Evolutionary conservation across 2,329 filamentous ascomycete genomes (phyloP).

Genomic region (Colletotrichum cordylinicola): DNA sequence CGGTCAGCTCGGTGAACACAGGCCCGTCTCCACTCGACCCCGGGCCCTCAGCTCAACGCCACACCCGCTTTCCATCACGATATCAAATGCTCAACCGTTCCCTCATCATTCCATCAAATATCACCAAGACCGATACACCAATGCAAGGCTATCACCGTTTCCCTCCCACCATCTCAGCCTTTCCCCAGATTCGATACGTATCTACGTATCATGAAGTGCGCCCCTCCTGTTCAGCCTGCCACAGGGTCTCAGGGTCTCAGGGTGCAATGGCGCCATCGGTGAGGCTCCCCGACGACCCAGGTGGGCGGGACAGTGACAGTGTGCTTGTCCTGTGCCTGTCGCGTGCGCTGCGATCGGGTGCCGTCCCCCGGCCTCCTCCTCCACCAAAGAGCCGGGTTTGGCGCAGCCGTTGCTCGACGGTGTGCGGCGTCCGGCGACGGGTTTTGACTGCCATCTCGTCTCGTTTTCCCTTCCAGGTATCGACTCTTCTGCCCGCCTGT

Average conservation of each 20-base stretch:
- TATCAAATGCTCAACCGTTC: background rate
- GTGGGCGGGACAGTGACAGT: slow-evolving; percentile 3
- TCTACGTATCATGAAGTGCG: slow-evolving; percentile 12
- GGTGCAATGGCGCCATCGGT: slow-evolving; percentile 20
- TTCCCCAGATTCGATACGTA: slow-evolving; percentile 23
- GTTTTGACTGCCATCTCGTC: background rate
- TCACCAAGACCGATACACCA: background rate
- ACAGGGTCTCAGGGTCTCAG: slow-evolving; percentile 11
- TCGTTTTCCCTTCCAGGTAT: slow-evolving; percentile 4
- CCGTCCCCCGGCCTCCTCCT: background rate
- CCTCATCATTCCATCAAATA: background rate
- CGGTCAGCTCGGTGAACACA: slow-evolving; percentile 11
- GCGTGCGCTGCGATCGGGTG: slow-evolving; percentile 11
- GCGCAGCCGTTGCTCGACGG: background rate
- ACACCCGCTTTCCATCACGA: background rate
- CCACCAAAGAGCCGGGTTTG: slow-evolving; percentile 6
- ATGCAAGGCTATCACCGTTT: slow-evolving; percentile 9
- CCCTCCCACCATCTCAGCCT: slow-evolving; percentile 11
- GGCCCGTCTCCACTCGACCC: background rate
- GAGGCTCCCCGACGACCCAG: slow-evolving; percentile 13
- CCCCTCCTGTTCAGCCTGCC: slow-evolving; percentile 16
- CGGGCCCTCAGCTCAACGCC: background rate
- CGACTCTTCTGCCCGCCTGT: background rate
- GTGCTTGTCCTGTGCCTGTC: background rate
- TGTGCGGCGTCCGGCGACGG: background rate